A percentile compares a stretch with the other conserved stretches of the same genome.
Evolutionary conservation across 2,329 filamentous ascomycete species (phyloP).

Genomic region (Alternaria sp.): DNA sequence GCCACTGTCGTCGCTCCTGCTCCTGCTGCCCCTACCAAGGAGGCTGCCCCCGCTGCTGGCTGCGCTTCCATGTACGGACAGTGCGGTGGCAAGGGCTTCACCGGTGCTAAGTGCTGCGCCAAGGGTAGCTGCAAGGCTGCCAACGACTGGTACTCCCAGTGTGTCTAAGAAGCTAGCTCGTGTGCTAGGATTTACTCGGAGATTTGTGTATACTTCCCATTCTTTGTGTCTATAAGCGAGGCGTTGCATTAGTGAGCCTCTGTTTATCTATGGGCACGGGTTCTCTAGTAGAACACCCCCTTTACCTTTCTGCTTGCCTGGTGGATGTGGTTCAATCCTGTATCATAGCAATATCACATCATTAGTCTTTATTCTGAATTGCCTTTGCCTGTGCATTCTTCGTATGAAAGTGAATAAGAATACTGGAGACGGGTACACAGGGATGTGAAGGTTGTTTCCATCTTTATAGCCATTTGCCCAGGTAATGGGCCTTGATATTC

Average conservation of each 20-base stretch:
- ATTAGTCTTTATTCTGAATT: neutral
- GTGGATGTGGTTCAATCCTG: neutral
- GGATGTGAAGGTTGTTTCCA: too few relatives aligned
- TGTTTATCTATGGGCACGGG: neutral
- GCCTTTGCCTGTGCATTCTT: neutral
- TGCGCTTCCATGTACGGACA: constrained; percentile 18
- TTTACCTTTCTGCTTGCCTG: neutral
- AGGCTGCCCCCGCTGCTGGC: constrained; percentile 1
- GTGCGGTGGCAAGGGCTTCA: constrained; percentile 23
- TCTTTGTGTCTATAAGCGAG: neutral
- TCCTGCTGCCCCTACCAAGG: neutral
- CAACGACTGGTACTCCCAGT: constrained; percentile 29
- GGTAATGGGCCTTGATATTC: too few relatives aligned
- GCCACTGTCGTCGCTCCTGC: neutral
- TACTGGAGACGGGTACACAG: too few relatives aligned
- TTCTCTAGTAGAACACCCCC: neutral
- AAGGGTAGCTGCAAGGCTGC: constrained; percentile 20
- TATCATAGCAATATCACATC: neutral
- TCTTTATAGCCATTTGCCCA: too few relatives aligned
- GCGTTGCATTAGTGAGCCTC: neutral
- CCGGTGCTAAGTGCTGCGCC: constrained; percentile 21
- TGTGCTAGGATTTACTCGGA: neutral
- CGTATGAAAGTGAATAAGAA: neutral
- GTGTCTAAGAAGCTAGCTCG: constrained; percentile 2
- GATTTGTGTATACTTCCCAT: neutral